Evolutionary conservation across 2,329 filamentous ascomycete genomes (phyloP).

Genomic region (Xylariaceae sp.): DNA sequence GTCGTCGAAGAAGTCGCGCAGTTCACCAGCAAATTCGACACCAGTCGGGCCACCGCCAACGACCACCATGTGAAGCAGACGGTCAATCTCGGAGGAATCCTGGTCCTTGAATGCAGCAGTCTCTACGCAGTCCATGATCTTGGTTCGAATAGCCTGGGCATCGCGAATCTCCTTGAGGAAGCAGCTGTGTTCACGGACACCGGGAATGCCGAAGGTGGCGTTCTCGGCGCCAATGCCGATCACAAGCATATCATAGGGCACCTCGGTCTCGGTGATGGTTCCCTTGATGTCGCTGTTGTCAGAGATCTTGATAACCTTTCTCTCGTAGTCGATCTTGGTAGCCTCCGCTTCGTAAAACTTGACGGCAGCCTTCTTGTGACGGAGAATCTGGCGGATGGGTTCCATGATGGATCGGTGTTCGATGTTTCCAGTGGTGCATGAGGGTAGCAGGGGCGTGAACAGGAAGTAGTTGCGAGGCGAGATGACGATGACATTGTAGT

Average conservation of each 20-base stretch:
- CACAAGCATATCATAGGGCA: slow-evolving; percentile 97
- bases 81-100: slow-evolving; percentile 77
- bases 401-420: slow-evolving; percentile 99
- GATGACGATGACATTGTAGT: slow-evolving; percentile 98
- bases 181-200: slow-evolving; percentile 90
- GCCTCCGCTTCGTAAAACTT: slow-evolving; percentile 98
- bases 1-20: slow-evolving; percentile 98
- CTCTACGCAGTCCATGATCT: slow-evolving; percentile 99
- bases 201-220: slow-evolving; percentile 95
- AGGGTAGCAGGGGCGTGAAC: slow-evolving; percentile 94
- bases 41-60: slow-evolving; percentile 91
- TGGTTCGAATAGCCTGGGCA: slow-evolving; percentile 92
- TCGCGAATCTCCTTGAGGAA: slow-evolving; percentile 98
- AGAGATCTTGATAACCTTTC: slow-evolving; percentile 80
- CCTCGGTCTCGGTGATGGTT: slow-evolving; percentile 72
- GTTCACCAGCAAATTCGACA: slow-evolving; percentile 96
- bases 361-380: slow-evolving; percentile 87
- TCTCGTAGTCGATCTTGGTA: slow-evolving; percentile 88
- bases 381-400: slow-evolving; percentile 90
- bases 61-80: slow-evolving; percentile 96
- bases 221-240: slow-evolving; percentile 97
- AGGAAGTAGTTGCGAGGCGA: slow-evolving; percentile 99
- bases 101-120: slow-evolving; percentile 98
- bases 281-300: slow-evolving; percentile 94
- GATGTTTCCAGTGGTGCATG: slow-evolving; percentile 94